phyloP scores from a whole-genome alignment of 2,329 filamentous ascomycete species.

The Domatiomyces globalis region DNA sequence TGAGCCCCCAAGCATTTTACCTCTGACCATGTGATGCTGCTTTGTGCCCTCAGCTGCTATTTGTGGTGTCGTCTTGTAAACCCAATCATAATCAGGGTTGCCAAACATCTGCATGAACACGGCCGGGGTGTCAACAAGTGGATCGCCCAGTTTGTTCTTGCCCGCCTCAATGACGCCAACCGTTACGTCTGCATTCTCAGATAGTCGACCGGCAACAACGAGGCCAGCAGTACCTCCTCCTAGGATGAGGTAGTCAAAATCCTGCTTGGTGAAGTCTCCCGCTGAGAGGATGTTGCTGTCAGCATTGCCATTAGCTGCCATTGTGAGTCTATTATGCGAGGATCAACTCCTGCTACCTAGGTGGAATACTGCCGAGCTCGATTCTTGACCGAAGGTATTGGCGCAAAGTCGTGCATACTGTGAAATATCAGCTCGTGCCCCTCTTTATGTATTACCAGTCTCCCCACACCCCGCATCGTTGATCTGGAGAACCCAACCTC shows the following conservation, averaged over 20 bases:
- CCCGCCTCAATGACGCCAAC: constrained; percentile 36
- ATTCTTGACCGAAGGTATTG: no score
- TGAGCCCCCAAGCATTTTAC: constrained; percentile 23
- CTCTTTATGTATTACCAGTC: no score
- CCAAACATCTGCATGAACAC: constrained; percentile 14
- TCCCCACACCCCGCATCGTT: no score
- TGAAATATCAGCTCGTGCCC: no score
- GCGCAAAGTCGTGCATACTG: no score
- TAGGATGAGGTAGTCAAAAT: constrained; percentile 22
- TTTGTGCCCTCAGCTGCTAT: constrained; percentile 14
- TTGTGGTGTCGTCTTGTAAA: constrained; percentile 10
- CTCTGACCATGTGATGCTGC: constrained; percentile 18
- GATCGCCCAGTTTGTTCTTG: constrained; percentile 19
- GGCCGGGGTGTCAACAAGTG: constrained; percentile 18
- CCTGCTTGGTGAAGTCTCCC: constrained; percentile 8
- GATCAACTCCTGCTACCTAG: no score
- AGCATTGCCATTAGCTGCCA: no score
- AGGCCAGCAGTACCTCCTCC: constrained; percentile 24
- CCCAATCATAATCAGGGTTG: constrained; percentile 12
- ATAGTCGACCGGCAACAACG: constrained; percentile 22
- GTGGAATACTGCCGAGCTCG: no score
- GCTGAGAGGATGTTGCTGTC: no score
- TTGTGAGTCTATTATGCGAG: no score
- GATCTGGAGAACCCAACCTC: no score
- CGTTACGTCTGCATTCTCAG: constrained; percentile 21